phyloP scores from a whole-genome alignment of 768 basidiomycete species.

The Royoungia palumana region DNA sequence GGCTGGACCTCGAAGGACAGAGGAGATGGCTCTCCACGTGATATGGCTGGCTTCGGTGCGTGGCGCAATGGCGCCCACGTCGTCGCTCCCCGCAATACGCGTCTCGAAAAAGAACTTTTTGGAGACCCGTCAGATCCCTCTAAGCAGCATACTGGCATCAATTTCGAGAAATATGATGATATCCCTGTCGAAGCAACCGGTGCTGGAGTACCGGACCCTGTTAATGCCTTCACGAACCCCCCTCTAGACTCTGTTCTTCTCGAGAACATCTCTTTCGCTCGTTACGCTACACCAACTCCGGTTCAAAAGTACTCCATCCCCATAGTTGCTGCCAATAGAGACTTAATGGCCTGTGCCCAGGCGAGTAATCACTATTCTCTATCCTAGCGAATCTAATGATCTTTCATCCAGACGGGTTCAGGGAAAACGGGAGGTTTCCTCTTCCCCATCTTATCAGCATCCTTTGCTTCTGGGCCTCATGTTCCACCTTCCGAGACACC shows the following conservation, averaged over 20 bases:
- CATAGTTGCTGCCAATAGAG: conserved; percentile 86
- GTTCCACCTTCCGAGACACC: conserved; percentile 56
- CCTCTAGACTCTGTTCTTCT: conserved; percentile 91
- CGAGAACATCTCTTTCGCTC: conserved; percentile 91
- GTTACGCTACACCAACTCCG: conserved; percentile 93
- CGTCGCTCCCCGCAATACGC: conserved; percentile 76
- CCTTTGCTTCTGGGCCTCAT: conserved; percentile 80
- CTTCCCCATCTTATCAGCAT: conserved; percentile 96
- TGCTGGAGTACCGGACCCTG: conserved; percentile 93
- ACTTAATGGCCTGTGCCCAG: conserved; percentile 95
- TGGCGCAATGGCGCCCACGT: conserved; percentile 93
- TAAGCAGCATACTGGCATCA: conserved; percentile 95
- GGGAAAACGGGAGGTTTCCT: conserved; percentile 99
- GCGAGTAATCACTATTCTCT: conserved; percentile 37
- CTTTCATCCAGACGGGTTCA: conserved; percentile 74
- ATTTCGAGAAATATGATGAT: conserved; percentile 99
- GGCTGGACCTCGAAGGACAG: conserved; percentile 38
- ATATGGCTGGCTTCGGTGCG: conserved; percentile 49
- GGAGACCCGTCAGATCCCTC: conserved; percentile 83
- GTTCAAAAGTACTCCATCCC: conserved; percentile 99
- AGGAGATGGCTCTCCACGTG: conserved; percentile 43
- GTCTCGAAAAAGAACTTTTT: conserved; percentile 94
- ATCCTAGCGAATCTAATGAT: conserved; percentile 15
- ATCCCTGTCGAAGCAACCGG: conserved; percentile 99
- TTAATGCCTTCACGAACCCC: conserved; percentile 79